phyloP scores from a whole-genome alignment of 805 yeast species.

The Hyphopichia homilentoma region DNA sequence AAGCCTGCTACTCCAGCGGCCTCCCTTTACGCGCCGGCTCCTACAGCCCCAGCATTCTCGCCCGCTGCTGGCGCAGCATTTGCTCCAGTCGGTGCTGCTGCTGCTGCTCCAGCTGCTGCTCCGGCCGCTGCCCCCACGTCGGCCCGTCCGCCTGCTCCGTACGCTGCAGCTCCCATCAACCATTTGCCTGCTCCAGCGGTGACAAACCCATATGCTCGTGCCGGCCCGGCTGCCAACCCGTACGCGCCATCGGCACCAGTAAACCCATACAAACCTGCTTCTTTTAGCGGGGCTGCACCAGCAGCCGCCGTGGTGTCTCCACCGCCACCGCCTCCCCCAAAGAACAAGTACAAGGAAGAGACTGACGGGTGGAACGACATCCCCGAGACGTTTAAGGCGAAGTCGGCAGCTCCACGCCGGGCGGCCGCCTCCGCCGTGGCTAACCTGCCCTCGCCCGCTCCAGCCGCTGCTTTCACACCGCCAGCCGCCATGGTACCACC shows the following conservation, averaged over 20 bases:
- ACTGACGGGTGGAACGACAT: slow-evolving; percentile 73
- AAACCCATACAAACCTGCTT: slow-evolving; percentile 18
- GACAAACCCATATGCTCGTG: slow-evolving; percentile 17
- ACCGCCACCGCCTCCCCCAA: slow-evolving; percentile 20
- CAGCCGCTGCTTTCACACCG: slow-evolving; percentile 17
- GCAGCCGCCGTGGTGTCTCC: slow-evolving; percentile 15
- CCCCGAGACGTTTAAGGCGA: slow-evolving; percentile 49
- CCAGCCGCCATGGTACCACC: slow-evolving; percentile 17
- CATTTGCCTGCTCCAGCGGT: slow-evolving; percentile 8
- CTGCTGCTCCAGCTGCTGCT: slow-evolving; percentile 1
- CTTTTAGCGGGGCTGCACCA: slow-evolving; percentile 13
- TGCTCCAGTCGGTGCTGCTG: slow-evolving; percentile 5
- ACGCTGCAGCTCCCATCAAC: slow-evolving; percentile 5
- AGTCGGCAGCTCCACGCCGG: slow-evolving; percentile 39
- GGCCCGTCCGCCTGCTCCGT: slow-evolving; percentile 1
- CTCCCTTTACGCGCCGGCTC: slow-evolving; percentile 3
- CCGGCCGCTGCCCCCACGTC: no score
- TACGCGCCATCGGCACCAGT: slow-evolving; percentile 13
- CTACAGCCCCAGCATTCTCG: slow-evolving; percentile 6
- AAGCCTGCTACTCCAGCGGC: not conserved
- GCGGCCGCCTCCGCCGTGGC: slow-evolving; percentile 39
- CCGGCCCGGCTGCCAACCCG: slow-evolving; percentile 13
- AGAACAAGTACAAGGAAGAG: slow-evolving; percentile 32
- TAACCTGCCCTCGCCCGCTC: slow-evolving; percentile 20
- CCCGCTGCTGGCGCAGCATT: slow-evolving; percentile 12